Evolutionary conservation across 208 protist species (phyloP), one percentile per base, ranked within the genome.

Genomic region (Leishmania tarentolae): DNA sequence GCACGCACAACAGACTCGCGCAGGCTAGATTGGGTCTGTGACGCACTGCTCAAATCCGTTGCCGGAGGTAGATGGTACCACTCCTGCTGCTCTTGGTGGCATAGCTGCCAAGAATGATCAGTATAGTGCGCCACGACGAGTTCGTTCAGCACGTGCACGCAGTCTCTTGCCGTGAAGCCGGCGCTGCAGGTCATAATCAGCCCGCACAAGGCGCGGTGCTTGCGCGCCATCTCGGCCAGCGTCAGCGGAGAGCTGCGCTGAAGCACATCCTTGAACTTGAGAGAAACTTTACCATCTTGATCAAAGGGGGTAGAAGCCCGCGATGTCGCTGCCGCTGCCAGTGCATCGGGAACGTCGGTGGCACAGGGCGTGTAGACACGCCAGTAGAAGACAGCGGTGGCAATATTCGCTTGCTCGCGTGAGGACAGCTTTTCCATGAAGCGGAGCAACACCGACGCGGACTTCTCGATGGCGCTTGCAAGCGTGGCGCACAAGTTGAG

Each of bases 131-230:
- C 69, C 17, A 85, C 63, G 2, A 85, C 83, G 2, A 87, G 79
- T 75, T 92, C 91, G 53, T 92, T 92, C 31, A 93, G 71, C 40
- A 94, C 85, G 69, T 91, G 79, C 44, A 92, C 56, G 3, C 59
- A 61, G 71, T 94, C 89, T 53, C 87, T 76, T 28, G 79, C 75
- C 74, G 86, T 90, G 66, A 86, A 85, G 56, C 15, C n/a, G 13
- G 80, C 31, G 46, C 88, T 37, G 35, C 69, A 52, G 8, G 42
- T n/a, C 37, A 71, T 72, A 31, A 91, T 56, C 13, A 89, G 77
- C n/a, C 80, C 83, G 44, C 83, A 87, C 31, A 91, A 63, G 3
- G 86, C 85, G 35, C 63, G 72, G 66, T 85, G 78, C 61, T 88
- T 87, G 19, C 78, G 82, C 59, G 73, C 50, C 61, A 37, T 78